Evolutionary conservation across 2,329 filamentous ascomycete genomes (phyloP), one percentile per base, ranked within the genome.

Genomic region (Stagonosporopsis cucurbitacearum): DNA sequence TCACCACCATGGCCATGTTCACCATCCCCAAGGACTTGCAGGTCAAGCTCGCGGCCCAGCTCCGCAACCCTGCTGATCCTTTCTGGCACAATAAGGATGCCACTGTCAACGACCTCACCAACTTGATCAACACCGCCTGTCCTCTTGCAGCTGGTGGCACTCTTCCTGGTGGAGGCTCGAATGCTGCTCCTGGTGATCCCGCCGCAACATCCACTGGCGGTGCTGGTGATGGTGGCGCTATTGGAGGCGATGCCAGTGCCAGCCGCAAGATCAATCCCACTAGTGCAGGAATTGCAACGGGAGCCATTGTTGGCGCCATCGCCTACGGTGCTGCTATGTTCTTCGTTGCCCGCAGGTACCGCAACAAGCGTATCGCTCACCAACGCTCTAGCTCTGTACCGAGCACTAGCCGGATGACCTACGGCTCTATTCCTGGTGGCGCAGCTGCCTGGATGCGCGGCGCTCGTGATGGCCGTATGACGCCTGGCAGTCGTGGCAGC

Each of bases 321-420:
- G 88, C 92, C n/a, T 96, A 96, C 66, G 93, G 92, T 70, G 91
- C 90, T 12, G 92, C 91, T 74, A 96, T 97, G 93, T 94, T 96
- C 80, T 88, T 95, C 69, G 86, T 96, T 64, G 93, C 93, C 45
- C 88, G 92, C 59, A 86, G 93, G 57, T 96, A 96, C 84, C 91
- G 93, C 82, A 88, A 90, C 80, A 92, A 90, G 83, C 89, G 87
- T 78, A 85, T 89, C 73, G 81, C 86, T 46, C 91, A 96, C 78
- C 85, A 87, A 69, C 90, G 92, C 57, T 82, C 88, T 48, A 91
- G 87, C 82, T 96, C 91, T 41, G 79, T 94, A 46, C 84, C 88
- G 50, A 90, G 86, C 80, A 92, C 89, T 37, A 78, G 90, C 59
- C 83, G 82, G 44, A 71, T 66, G 59, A 74, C 71, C 2, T 72